These are phyloP conservation scores for Volutella citrinella DNA, from an alignment of 2,329 filamentous ascomycete species.

Conservation along the genomic window DNA sequence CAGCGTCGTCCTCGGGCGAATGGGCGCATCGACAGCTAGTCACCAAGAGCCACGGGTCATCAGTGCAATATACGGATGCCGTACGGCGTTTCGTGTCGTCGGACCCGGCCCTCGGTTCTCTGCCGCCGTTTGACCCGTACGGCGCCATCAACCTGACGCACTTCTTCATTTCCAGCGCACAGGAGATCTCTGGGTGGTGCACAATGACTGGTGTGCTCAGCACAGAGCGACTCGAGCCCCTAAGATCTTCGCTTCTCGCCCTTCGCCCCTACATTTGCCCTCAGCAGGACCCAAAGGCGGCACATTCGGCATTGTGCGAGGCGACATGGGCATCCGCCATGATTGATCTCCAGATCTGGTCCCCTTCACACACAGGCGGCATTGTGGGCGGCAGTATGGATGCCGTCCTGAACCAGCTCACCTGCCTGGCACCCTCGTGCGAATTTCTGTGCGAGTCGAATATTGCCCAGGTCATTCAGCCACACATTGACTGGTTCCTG, in stretches of 20 bases:
- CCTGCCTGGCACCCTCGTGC: conserved; percentile 27
- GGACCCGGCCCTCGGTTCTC: conserved; percentile 19
- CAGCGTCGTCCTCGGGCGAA: conserved; percentile 32
- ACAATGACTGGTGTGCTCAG: conserved; percentile 40
- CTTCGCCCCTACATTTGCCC: conserved; percentile 25
- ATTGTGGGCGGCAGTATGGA: conserved; percentile 36
- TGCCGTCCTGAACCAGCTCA: conserved; percentile 29
- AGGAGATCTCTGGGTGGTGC: conserved; percentile 41
- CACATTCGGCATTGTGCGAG: conserved; percentile 21
- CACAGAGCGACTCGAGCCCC: conserved; percentile 34
- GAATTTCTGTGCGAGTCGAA: conserved; percentile 30
- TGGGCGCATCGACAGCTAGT: conserved; percentile 32
- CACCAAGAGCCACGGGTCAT: no score
- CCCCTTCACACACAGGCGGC: conserved; percentile 36
- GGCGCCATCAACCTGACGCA: conserved; percentile 40
- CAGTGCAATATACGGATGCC: no score
- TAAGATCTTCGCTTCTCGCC: conserved; percentile 33
- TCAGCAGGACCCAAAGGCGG: conserved; percentile 1
- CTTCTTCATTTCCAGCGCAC: conserved; percentile 39
- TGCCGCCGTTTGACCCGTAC: conserved; percentile 37
- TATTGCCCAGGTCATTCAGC: conserved; percentile 29
- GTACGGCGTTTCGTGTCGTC: conserved; percentile 32
- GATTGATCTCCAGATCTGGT: conserved; percentile 41
- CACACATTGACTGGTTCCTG: conserved; percentile 38
- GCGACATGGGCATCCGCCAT: conserved; percentile 41